A percentile compares a stretch with the other conserved stretches of the same genome.
These are phyloP conservation scores for Mycena chlorophos DNA, from an alignment of 768 basidiomycete species.

Conservation along the genomic window DNA sequence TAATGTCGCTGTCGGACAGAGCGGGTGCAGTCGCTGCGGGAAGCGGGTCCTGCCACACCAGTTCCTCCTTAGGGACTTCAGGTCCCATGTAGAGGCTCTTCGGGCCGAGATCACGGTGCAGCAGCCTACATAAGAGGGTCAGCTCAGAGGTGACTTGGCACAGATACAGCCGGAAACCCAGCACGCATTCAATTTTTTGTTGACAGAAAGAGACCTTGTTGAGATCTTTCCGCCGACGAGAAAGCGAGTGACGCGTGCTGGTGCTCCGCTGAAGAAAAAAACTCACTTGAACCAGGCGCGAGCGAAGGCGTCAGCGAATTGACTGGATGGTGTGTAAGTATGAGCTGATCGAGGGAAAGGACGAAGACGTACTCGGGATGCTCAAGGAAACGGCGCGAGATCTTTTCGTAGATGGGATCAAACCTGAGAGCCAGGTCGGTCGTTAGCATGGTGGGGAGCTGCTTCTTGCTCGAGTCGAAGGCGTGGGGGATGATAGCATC, in stretches of 20 bases:
- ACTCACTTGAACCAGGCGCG: slow-evolving; percentile 3
- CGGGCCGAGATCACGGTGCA: slow-evolving; percentile 1
- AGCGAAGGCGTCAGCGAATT: slow-evolving; percentile 1
- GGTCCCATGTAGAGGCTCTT: not conserved
- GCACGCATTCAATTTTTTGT: too few relatives aligned
- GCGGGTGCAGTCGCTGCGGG: not conserved
- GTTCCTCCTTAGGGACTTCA: not conserved
- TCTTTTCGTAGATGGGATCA: slow-evolving; percentile 1
- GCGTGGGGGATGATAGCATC: not conserved
- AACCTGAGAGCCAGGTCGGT: not conserved
- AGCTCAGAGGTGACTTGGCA: too few relatives aligned
- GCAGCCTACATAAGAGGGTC: too few relatives aligned
- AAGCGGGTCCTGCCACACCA: slow-evolving; percentile 1
- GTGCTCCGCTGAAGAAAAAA: too few relatives aligned
- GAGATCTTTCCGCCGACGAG: too few relatives aligned
- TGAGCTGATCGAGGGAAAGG: too few relatives aligned
- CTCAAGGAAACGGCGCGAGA: not conserved
- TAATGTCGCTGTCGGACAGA: not conserved
- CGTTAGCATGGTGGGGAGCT: slow-evolving; percentile 1
- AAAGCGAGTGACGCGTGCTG: too few relatives aligned
- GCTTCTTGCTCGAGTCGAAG: not conserved
- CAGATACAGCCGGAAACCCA: too few relatives aligned
- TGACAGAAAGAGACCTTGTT: too few relatives aligned
- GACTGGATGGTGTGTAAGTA: too few relatives aligned
- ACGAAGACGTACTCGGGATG: too few relatives aligned